Percentiles rank a stretch among this genome's conserved stretches.
These are phyloP conservation scores for Sugiyamaella marilandica DNA, from an alignment of 805 yeast species.

Conservation along the genomic window DNA sequence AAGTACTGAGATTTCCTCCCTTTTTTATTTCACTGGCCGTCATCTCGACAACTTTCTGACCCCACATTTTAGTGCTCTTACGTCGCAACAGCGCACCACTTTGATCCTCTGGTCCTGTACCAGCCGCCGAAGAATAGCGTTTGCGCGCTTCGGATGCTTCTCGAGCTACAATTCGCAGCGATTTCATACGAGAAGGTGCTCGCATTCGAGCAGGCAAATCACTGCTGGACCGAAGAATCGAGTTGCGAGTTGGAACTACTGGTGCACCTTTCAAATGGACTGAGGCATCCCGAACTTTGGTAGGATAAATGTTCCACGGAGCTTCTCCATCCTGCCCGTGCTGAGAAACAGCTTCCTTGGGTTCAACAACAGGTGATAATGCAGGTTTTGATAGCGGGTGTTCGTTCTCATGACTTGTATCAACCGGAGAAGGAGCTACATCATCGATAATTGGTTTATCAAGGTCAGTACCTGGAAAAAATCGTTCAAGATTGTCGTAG, in stretches of 20 bases:
- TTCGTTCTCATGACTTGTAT: background rate
- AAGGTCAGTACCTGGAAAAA: conserved; percentile 86
- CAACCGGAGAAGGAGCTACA: conserved; percentile 34
- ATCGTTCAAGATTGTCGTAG: conserved; percentile 83
- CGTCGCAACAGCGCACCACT: conserved; percentile 49
- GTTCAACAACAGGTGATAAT: conserved; percentile 21
- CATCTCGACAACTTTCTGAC: conserved; percentile 85
- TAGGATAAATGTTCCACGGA: conserved; percentile 6
- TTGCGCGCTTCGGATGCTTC: conserved; percentile 69
- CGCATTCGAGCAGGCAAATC: background rate
- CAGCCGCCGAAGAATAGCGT: conserved; percentile 26
- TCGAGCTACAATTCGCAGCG: conserved; percentile 87
- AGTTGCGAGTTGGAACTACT: background rate
- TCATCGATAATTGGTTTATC: conserved; percentile 88
- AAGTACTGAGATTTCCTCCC: conserved; percentile 63
- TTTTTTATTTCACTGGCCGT: conserved; percentile 62
- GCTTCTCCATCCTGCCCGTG: background rate
- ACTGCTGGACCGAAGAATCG: background rate
- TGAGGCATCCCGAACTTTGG: conserved; percentile 9
- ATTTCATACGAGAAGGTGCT: conserved; percentile 58
- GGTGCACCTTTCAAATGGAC: background rate
- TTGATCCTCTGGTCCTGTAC: conserved; percentile 3
- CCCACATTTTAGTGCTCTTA: conserved; percentile 95
- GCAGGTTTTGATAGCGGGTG: conserved; percentile 1
- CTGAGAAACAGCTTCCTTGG: conserved; percentile 12